phyloP scores from a whole-genome alignment of 257 asterid species.

The Galeopsis tetrahit region DNA sequence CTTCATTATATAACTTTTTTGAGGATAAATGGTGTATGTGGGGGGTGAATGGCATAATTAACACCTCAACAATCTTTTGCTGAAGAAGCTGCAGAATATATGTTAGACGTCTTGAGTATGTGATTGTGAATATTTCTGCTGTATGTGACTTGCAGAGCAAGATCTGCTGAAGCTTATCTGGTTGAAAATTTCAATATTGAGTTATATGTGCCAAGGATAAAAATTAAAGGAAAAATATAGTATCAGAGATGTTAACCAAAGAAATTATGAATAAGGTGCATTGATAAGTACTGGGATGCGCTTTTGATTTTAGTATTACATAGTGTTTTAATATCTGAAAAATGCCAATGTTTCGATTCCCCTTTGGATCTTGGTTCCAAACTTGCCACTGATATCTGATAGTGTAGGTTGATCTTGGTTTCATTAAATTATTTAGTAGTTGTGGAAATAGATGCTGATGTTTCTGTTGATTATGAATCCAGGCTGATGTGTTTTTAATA shows the following conservation, averaged over 20 bases:
- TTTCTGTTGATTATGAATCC: constrained; percentile 35
- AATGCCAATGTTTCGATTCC: not conserved
- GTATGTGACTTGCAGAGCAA: not conserved
- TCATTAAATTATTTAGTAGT: not conserved
- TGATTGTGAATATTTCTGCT: not conserved
- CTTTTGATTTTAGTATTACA: not conserved
- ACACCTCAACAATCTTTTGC: not conserved
- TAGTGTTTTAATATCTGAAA: not conserved
- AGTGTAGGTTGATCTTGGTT: not conserved
- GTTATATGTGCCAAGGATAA: not conserved
- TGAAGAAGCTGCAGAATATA: not conserved
- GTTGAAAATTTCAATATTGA: not conserved
- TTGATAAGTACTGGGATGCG: not conserved
- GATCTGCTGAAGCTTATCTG: not conserved
- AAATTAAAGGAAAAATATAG: not conserved
- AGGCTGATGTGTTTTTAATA: constrained; percentile 90
- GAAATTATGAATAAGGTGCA: not conserved
- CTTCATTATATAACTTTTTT: not conserved
- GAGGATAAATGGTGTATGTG: not conserved
- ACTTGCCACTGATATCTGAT: not conserved
- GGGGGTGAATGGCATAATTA: not conserved
- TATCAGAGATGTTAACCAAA: not conserved
- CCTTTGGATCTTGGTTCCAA: not conserved
- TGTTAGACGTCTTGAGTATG: not conserved
- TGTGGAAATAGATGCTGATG: not conserved